phyloP scores from a whole-genome alignment of 2,329 filamentous ascomycete species.

The Fusarium irregulare region DNA sequence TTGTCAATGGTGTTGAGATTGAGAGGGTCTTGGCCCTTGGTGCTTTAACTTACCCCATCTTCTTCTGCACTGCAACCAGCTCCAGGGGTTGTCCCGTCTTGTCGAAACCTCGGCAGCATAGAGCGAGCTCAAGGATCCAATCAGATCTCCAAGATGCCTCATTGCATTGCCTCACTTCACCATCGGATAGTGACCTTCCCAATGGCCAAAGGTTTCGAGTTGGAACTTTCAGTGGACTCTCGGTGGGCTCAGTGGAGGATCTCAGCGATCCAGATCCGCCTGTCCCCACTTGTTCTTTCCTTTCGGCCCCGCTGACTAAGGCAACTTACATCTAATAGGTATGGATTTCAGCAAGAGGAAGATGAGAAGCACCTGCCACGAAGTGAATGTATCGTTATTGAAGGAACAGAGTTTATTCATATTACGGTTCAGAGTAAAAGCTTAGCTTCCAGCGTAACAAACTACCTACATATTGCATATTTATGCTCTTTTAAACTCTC shows the following conservation, averaged over 20 bases:
- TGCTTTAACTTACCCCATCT: conserved; percentile 1
- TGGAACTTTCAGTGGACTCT: not conserved
- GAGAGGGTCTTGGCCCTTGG: not conserved
- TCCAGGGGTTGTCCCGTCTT: not conserved
- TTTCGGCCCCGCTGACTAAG: not conserved
- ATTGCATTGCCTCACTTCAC: not conserved
- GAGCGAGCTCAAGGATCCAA: not conserved
- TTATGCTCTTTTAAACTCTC: not conserved
- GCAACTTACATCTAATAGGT: not conserved
- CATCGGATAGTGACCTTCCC: not conserved
- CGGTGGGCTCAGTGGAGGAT: not conserved
- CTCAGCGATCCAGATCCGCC: not conserved
- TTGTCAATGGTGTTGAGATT: conserved; percentile 1
- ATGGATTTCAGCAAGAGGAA: not conserved
- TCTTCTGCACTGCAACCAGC: not conserved
- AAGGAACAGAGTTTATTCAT: not conserved
- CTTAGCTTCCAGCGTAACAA: not conserved
- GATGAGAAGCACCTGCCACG: not conserved
- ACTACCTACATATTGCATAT: not conserved
- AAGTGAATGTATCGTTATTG: not conserved
- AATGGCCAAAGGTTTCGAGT: not conserved
- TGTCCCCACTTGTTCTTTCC: not conserved
- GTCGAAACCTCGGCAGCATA: not conserved
- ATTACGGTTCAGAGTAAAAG: not conserved
- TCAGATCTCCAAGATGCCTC: not conserved